phyloP scores from a whole-genome alignment of 2,329 filamentous ascomycete species.

The Aspergillus persii region DNA sequence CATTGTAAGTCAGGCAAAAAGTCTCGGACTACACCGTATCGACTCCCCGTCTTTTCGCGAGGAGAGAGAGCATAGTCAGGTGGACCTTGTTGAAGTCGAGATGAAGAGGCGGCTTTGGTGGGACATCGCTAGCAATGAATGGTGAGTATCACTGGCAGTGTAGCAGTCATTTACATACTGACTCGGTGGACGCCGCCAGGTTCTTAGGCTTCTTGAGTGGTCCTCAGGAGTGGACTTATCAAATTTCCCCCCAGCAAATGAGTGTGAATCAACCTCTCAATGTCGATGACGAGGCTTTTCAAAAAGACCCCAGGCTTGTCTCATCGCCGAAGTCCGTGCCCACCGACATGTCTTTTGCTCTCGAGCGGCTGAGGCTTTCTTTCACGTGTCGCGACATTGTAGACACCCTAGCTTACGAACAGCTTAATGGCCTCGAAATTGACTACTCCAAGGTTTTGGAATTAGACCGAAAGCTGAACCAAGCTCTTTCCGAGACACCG shows the following conservation, averaged over 20 bases:
- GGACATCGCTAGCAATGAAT: conserved; percentile 45
- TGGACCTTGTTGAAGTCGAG: conserved; percentile 32
- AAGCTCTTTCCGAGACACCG: conserved; percentile 31
- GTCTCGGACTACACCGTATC: conserved; percentile 36
- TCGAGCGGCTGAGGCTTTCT: conserved; percentile 43
- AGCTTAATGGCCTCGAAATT: conserved; percentile 25
- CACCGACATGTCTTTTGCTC: conserved; percentile 47
- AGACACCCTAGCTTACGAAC: conserved; percentile 33
- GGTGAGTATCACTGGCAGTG: conserved; percentile 25
- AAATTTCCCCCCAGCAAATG: conserved; percentile 43
- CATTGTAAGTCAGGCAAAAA: conserved; percentile 31
- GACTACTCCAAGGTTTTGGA: conserved; percentile 40
- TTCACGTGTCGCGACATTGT: conserved; percentile 41
- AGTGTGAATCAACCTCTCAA: conserved; percentile 42
- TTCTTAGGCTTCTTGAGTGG: conserved; percentile 42
- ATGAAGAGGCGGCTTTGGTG: conserved; percentile 45
- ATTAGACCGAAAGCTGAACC: conserved; percentile 35
- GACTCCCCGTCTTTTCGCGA: conserved; percentile 25
- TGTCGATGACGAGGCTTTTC: conserved; percentile 41
- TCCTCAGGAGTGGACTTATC: conserved; percentile 46
- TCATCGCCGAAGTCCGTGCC: conserved; percentile 34
- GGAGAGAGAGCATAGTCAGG: conserved; percentile 13
- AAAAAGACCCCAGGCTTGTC: conserved; percentile 15
- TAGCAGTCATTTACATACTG: background rate
- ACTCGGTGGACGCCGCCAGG: conserved; percentile 23